Percentiles rank a stretch among this genome's conserved stretches.
phyloP scores from a whole-genome alignment of 1,284 basidiomycete species.

The Neonothopanus nambi region DNA sequence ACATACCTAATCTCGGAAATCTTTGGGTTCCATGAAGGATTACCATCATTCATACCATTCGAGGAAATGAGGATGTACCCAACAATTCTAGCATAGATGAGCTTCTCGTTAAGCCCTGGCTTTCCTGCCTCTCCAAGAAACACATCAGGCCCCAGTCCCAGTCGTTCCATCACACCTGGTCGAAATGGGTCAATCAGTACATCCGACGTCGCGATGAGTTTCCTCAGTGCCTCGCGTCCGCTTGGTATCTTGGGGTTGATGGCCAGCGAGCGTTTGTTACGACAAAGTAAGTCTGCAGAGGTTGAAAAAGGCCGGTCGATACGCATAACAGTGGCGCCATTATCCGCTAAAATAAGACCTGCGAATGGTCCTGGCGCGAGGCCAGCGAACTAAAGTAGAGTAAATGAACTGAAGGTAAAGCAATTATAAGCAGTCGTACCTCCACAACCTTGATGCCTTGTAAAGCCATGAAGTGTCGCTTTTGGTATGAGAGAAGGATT shows the following conservation, averaged over 20 bases:
- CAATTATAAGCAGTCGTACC: background rate
- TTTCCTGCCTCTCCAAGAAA: constrained; percentile 51
- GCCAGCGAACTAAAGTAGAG: constrained; percentile 70
- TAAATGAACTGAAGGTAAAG: background rate
- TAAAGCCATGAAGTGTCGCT: constrained; percentile 11
- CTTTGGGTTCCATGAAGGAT: constrained; percentile 33
- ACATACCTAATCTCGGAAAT: constrained; percentile 58
- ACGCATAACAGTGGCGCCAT: constrained; percentile 78
- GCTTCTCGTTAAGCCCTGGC: constrained; percentile 55
- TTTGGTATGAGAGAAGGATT: too few relatives aligned
- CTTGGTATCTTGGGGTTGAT: constrained; percentile 63
- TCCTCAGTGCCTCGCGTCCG: constrained; percentile 60
- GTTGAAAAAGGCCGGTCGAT: constrained; percentile 58
- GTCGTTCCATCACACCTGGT: constrained; percentile 78
- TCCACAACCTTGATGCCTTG: constrained; percentile 17
- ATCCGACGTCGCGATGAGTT: constrained; percentile 68
- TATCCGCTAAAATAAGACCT: constrained; percentile 79
- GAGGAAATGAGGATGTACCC: constrained; percentile 46
- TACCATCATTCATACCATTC: background rate
- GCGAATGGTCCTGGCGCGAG: constrained; percentile 82
- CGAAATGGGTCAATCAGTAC: constrained; percentile 84
- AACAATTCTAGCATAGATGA: constrained; percentile 67
- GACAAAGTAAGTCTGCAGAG: constrained; percentile 57
- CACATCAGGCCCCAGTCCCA: constrained; percentile 76
- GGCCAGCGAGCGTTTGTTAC: constrained; percentile 74